phyloP scores from a whole-genome alignment of 257 asterid genomes.

The Solanum sitiens region DNA sequence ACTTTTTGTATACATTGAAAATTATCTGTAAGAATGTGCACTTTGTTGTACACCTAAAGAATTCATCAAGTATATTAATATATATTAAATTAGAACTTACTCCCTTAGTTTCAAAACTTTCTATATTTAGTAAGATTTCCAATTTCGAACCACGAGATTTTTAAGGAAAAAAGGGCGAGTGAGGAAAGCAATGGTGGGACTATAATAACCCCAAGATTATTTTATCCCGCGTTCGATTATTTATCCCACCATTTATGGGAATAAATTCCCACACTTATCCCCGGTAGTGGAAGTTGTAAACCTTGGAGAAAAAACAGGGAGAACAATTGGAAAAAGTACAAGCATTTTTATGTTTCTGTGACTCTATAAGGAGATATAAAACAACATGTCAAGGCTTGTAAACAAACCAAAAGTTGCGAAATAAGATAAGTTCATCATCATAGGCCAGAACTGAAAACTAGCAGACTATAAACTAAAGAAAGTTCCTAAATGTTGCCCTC shows the following conservation, averaged over 20 bases:
- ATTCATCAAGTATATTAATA: not conserved
- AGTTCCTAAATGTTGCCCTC: not conserved
- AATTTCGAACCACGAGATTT: too few species aligned
- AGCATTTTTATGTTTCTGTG: not conserved
- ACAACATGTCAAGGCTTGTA: not conserved
- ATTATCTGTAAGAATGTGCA: not conserved
- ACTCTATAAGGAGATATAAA: not conserved
- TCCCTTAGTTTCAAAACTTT: not conserved
- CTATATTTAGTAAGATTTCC: not conserved
- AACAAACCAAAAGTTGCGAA: not conserved
- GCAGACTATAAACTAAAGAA: not conserved
- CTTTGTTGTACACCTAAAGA: not conserved
- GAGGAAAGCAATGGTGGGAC: too few species aligned
- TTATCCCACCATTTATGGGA: too few species aligned
- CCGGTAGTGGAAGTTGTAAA: not conserved
- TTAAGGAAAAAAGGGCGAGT: too few species aligned
- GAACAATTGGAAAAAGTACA: not conserved
- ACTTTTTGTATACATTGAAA: not conserved
- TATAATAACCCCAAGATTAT: too few species aligned
- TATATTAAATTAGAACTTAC: not conserved
- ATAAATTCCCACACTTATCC: too few species aligned
- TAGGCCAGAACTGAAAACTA: not conserved
- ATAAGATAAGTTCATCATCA: not conserved
- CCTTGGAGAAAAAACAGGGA: not conserved
- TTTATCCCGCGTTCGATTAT: too few species aligned